Base-by-base conservation (phyloP, 257 asterid species). In the Plantago major region DNA sequence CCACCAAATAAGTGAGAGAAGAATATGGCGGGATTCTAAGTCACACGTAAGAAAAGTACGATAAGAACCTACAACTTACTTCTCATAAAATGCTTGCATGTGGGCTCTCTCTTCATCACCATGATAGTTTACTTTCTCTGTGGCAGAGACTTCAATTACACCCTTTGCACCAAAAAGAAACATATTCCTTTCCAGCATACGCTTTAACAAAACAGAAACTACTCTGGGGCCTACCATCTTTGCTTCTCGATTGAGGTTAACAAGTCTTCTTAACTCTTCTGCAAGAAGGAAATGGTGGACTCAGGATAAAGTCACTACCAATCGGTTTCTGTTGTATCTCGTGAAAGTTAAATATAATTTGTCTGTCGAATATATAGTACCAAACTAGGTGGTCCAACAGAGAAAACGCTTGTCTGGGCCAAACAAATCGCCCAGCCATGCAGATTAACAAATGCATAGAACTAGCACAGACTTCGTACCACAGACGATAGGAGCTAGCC, bases 131-230 rank as follows among this genome's bases (percentile, higher is more conserved):
- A 87, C 73, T 72, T 85, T 91, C 72, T 82, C 88, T 11, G 82
- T 74, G 15, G 72, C 80, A 60, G 92, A 84, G 68, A 81, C 83
- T 72, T 85, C 92, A 69, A 55, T 76, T 16, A 71, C 79, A 66
- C 86, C 95, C 65, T 85, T 83, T 53, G 46, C 77, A 47, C 99
- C 96, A 55, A 84, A 84, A 60, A 92, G 94, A 77, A 89, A 89
- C 77, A 82, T 68, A 71, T 83, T 85, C 50, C 61, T 83, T 55
- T 84, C 87, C 26, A 87, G 67, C 96, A 93, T 89, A 58, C 67
- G 70, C 65, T 80, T 89, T 73, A 87, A 75, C 67, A 89, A 63
- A 73, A 74, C 73, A 64, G 80, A 64, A 52, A 76, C 92, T 47
- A 82, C 81, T 62, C 73, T 69, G 67, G 80, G 71, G 8, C 74